These are phyloP conservation scores for Corymbia citriodora DNA, from an alignment of 441 rosid species.

Conservation along the genomic window DNA sequence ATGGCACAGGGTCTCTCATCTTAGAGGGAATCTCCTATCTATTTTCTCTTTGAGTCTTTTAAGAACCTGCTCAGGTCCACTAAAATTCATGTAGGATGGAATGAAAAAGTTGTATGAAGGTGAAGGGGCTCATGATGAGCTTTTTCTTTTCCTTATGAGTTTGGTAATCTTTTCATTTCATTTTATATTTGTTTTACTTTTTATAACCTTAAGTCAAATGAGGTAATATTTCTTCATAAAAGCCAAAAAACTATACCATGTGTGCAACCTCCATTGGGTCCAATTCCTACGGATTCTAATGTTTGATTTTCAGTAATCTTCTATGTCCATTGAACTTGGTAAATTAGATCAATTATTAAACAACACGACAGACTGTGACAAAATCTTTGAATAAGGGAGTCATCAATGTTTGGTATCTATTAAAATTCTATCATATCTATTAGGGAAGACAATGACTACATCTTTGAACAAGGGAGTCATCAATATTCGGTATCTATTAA, in stretches of 20 bases:
- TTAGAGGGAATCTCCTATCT: no score
- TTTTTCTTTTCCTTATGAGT: neutral
- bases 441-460: neutral
- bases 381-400: neutral
- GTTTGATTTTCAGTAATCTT: neutral
- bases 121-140: neutral
- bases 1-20: no score
- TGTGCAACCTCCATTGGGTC: neutral
- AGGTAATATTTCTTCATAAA: neutral
- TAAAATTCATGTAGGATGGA: no score
- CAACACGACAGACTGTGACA: fast-evolving
- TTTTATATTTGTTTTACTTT: neutral
- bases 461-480: neutral
- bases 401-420: neutral
- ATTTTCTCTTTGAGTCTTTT: no score
- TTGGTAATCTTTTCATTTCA: neutral
- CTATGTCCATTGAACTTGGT: neutral
- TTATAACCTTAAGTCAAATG: neutral
- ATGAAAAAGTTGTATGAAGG: neutral
- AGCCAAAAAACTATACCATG: neutral
- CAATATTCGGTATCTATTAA: neutral
- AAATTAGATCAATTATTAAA: neutral
- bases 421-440: neutral
- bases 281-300: neutral
- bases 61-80: no score